These are phyloP conservation scores for Rhypophila decipiens DNA, from an alignment of 495 filamentous ascomycete species.

Conservation along the genomic window DNA sequence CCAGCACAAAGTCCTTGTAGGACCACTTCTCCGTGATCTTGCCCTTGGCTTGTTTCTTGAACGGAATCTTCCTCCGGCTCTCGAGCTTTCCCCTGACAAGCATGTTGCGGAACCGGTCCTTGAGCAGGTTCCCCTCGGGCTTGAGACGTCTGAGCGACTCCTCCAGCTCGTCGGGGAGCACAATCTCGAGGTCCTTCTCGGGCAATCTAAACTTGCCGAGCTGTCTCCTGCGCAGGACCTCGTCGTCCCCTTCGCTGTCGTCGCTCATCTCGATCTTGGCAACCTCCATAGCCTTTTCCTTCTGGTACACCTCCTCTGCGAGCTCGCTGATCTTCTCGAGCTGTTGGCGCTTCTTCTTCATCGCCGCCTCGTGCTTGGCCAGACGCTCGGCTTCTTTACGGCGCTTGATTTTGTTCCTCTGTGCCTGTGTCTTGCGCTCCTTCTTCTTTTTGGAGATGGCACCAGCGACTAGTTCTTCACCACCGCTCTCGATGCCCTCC, in stretches of 20 bases:
- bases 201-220: conserved; percentile 75
- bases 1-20: conserved; percentile 73
- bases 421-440: conserved; percentile 74
- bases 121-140: conserved; percentile 88
- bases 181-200: conserved; percentile 75
- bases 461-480: conserved; percentile 56
- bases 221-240: conserved; percentile 64
- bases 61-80: conserved; percentile 64
- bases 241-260: conserved; percentile 45
- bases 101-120: conserved; percentile 84
- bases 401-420: conserved; percentile 80
- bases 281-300: conserved; percentile 41
- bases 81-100: conserved; percentile 86
- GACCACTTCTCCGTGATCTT: conserved; percentile 91
- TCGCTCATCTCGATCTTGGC: conserved; percentile 36
- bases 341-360: conserved; percentile 65
- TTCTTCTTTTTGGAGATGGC: conserved; percentile 64
- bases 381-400: conserved; percentile 78
- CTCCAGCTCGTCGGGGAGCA: conserved; percentile 87
- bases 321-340: conserved; percentile 58
- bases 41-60: conserved; percentile 70
- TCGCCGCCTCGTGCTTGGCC: conserved; percentile 61
- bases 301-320: conserved; percentile 52
- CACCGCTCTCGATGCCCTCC: conserved; percentile 71
- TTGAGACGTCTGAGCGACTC: conserved; percentile 84